A percentile compares a stretch with the other conserved stretches of the same genome.
phyloP scores from a whole-genome alignment of 2,329 filamentous ascomycete genomes.

The Cladosporium velox region DNA sequence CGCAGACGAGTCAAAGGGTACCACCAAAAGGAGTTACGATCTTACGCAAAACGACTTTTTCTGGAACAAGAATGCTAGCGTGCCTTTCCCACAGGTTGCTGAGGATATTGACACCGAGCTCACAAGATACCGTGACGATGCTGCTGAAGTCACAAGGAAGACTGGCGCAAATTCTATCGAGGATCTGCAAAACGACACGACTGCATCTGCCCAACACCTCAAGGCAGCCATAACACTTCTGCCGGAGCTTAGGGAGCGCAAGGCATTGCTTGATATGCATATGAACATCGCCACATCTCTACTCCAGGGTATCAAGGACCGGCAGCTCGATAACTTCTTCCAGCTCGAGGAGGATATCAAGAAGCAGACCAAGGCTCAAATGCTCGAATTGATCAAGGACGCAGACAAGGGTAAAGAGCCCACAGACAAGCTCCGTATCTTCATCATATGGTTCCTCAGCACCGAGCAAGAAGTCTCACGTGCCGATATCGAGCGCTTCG shows the following conservation, averaged over 20 bases:
- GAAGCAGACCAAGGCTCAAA: slow-evolving; percentile 86
- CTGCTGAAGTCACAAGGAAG: slow-evolving; percentile 90
- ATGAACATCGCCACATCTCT: slow-evolving; percentile 93
- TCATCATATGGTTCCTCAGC: slow-evolving; percentile 95
- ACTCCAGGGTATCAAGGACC: slow-evolving; percentile 83
- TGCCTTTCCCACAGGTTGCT: slow-evolving; percentile 92
- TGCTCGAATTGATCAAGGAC: slow-evolving; percentile 83
- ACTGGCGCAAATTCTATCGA: slow-evolving; percentile 91
- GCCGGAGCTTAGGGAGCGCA: slow-evolving; percentile 88
- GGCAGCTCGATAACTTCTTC: slow-evolving; percentile 94
- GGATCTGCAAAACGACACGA: slow-evolving; percentile 86
- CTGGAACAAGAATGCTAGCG: slow-evolving; percentile 87
- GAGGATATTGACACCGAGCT: slow-evolving; percentile 95
- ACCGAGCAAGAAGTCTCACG: slow-evolving; percentile 86
- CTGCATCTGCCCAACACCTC: slow-evolving; percentile 86
- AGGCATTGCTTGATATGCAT: slow-evolving; percentile 93
- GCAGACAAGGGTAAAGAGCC: slow-evolving; percentile 79
- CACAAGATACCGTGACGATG: slow-evolving; percentile 93
- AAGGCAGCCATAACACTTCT: slow-evolving; percentile 93
- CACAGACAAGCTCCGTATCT: slow-evolving; percentile 85
- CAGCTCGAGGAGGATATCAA: slow-evolving; percentile 90
- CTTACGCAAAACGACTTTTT: slow-evolving; percentile 90
- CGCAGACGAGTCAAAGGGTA: slow-evolving; percentile 69
- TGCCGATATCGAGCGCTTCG: slow-evolving; percentile 80
- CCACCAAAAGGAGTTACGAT: slow-evolving; percentile 87